Conservation (phyloP, 768 basidiomycete species). For the Rhodotorula kratochvilovae region DNA sequence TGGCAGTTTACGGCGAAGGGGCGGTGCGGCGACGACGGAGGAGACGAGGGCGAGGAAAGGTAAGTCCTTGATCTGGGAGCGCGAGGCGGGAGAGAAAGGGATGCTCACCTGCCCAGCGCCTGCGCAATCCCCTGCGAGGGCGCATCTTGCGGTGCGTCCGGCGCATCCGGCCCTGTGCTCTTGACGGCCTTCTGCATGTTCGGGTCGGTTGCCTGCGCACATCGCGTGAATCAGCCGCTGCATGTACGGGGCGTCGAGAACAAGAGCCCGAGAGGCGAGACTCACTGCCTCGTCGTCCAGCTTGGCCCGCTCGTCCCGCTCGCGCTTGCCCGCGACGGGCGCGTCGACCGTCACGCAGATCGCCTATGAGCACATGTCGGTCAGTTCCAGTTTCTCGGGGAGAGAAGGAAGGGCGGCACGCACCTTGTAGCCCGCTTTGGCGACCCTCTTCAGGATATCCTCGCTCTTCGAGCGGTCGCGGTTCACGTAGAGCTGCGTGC, state of each 20-base stretch:
- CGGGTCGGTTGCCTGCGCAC: not conserved
- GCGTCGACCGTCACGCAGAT: conserved; percentile 91
- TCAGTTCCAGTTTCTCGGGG: too few species aligned
- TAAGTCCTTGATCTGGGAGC: too few species aligned
- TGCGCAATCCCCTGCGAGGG: conserved; percentile 23
- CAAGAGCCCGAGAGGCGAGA: not conserved
- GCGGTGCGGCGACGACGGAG: not conserved
- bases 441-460: conserved; percentile 63
- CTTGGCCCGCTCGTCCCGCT: conserved; percentile 47
- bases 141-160: conserved; percentile 19
- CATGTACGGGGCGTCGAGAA: not conserved
- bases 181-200: conserved; percentile 25
- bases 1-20: not conserved
- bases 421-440: conserved; percentile 62
- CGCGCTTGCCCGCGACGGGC: conserved; percentile 73
- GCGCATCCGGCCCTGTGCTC: conserved; percentile 2
- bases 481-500: conserved; percentile 67
- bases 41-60: not conserved
- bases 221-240: not conserved
- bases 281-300: conserved; percentile 34
- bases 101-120: conserved; percentile 26
- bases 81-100: not conserved
- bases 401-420: not conserved
- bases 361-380: conserved; percentile 47
- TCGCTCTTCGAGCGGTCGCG: conserved; percentile 62